These are phyloP conservation scores for Acorus gramineus DNA, from an alignment of 106 monocot genomes.

Conservation along the genomic window DNA sequence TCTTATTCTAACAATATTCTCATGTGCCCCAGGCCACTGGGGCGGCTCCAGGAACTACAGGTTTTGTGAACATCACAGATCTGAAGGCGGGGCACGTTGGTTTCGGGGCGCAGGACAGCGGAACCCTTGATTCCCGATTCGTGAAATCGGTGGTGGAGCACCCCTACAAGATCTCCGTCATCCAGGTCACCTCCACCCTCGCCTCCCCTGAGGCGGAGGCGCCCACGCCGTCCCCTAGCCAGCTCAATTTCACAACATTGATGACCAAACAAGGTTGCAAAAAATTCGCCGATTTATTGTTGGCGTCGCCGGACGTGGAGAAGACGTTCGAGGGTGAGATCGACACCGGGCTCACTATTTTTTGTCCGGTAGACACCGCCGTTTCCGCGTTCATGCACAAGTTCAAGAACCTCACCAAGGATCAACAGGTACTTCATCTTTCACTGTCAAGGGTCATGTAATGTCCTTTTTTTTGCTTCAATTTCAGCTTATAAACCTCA, in stretches of 20 bases:
- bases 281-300: conserved; percentile 32
- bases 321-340: conserved; percentile 15
- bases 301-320: conserved; percentile 14
- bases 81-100: conserved; percentile 30
- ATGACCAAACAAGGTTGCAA: conserved; percentile 48
- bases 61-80: conserved; percentile 53
- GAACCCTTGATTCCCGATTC: conserved; percentile 10
- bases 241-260: conserved; percentile 29
- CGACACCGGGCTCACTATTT: conserved; percentile 38
- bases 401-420: conserved; percentile 42
- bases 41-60: conserved; percentile 42
- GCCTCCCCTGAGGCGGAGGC: conserved; percentile 56
- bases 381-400: conserved; percentile 28
- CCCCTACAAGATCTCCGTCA: conserved; percentile 49
- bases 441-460: no score
- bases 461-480: no score
- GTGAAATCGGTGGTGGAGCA: conserved; percentile 45
- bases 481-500: no score
- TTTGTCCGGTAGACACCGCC: conserved; percentile 44
- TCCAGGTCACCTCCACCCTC: conserved; percentile 32
- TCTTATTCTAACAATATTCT: no score
- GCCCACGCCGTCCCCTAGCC: conserved; percentile 41
- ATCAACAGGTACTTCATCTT: neutral
- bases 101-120: conserved; percentile 32
- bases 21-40: conserved; percentile 41